Evolutionary conservation across 805 yeast genomes (phyloP).

Genomic region (Lipomyces lipofer): DNA sequence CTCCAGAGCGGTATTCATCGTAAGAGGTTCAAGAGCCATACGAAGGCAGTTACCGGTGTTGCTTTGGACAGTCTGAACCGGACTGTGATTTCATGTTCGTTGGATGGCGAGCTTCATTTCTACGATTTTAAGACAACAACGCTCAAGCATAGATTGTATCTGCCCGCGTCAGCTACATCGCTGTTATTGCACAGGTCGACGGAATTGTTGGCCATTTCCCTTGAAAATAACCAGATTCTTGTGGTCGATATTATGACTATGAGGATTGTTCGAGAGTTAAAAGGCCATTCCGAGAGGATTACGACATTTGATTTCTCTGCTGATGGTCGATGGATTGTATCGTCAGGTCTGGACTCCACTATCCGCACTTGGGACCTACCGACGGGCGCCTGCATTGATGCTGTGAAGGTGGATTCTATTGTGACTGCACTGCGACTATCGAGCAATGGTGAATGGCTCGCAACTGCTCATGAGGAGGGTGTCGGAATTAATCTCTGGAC

Average conservation of each 20-base stretch:
- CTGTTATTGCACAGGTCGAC: conserved; percentile 79
- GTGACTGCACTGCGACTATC: conserved; percentile 80
- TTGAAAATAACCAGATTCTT: conserved; percentile 83
- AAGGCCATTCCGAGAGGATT: conserved; percentile 87
- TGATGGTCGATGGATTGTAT: conserved; percentile 92
- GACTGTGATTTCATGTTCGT: conserved; percentile 79
- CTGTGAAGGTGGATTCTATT: conserved; percentile 72
- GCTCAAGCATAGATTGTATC: conserved; percentile 61
- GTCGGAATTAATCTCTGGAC: conserved; percentile 93
- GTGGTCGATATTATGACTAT: conserved; percentile 81
- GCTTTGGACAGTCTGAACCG: conserved; percentile 89
- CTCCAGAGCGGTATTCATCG: conserved; percentile 87
- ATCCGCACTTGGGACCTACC: conserved; percentile 97
- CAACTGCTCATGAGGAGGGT: conserved; percentile 88
- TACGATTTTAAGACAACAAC: conserved; percentile 77
- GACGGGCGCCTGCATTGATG: conserved; percentile 95
- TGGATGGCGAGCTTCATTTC: conserved; percentile 87
- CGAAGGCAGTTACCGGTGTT: conserved; percentile 79
- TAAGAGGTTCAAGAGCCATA: conserved; percentile 56
- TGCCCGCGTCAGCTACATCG: conserved; percentile 75
- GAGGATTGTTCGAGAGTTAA: conserved; percentile 77
- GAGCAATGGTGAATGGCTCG: conserved; percentile 84
- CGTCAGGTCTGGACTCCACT: conserved; percentile 80
- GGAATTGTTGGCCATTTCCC: conserved; percentile 78
- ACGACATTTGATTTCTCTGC: conserved; percentile 89